Evolutionary conservation across 2,329 filamentous ascomycete genomes (phyloP).

Genomic region (Tolypocladium nubicola): DNA sequence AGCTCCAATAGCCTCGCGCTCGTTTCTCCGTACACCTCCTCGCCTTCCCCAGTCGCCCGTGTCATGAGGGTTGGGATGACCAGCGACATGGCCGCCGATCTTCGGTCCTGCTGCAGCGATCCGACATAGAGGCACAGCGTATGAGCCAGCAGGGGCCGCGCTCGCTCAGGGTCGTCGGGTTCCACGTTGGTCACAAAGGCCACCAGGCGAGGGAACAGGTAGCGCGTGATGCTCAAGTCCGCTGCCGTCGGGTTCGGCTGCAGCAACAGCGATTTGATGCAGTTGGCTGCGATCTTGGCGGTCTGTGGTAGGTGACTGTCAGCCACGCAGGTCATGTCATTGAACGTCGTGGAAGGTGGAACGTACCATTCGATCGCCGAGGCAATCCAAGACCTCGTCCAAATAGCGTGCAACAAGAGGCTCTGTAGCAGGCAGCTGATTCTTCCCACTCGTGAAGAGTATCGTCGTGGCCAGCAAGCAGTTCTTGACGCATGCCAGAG

Average conservation of each 20-base stretch:
- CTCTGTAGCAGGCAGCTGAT: slow-evolving; percentile 64
- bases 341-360: background rate
- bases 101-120: slow-evolving; percentile 31
- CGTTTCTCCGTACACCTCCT: slow-evolving; percentile 57
- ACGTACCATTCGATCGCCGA: slow-evolving; percentile 62
- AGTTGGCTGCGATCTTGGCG: slow-evolving; percentile 82
- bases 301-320: slow-evolving; percentile 36
- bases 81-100: slow-evolving; percentile 57
- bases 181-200: slow-evolving; percentile 61
- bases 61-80: slow-evolving; percentile 68
- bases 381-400: slow-evolving; percentile 73
- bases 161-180: slow-evolving; percentile 70
- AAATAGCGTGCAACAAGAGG: slow-evolving; percentile 65
- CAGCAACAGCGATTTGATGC: slow-evolving; percentile 74
- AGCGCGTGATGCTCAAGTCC: slow-evolving; percentile 63
- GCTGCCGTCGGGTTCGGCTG: slow-evolving; percentile 50
- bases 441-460: slow-evolving; percentile 70
- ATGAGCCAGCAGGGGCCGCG: slow-evolving; percentile 59
- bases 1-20: slow-evolving; percentile 70
- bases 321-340: background rate
- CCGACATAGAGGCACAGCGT: slow-evolving; percentile 65
- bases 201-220: slow-evolving; percentile 65
- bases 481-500: slow-evolving; percentile 86
- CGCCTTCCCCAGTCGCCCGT: slow-evolving; percentile 55
- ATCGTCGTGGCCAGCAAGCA: slow-evolving; percentile 81